phyloP scores from a whole-genome alignment of 2,329 filamentous ascomycete species.

The Aspergillus sp. region DNA sequence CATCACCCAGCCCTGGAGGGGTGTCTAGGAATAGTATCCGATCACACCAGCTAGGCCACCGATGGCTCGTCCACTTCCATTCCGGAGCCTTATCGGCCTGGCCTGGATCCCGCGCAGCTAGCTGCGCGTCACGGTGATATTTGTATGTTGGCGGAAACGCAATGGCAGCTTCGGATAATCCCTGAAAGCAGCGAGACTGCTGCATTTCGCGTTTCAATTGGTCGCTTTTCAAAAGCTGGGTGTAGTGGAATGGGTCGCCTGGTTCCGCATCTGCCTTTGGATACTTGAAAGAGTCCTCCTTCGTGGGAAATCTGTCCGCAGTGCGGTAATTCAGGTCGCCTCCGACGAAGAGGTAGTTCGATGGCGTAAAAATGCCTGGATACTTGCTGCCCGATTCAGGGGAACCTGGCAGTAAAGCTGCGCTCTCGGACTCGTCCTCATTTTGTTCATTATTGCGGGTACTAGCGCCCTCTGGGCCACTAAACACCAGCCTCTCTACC shows the following conservation, averaged over 20 bases:
- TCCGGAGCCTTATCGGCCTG: conserved; percentile 38
- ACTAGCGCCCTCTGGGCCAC: conserved; percentile 28
- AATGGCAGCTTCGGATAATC: conserved; percentile 71
- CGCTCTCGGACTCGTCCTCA: conserved; percentile 31
- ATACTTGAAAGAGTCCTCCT: conserved; percentile 59
- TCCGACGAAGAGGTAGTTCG: conserved; percentile 77
- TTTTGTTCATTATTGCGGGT: conserved; percentile 31
- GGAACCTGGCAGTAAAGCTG: conserved; percentile 31
- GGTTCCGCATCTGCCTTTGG: conserved; percentile 57
- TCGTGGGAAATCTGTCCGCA: conserved; percentile 62
- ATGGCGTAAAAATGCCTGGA: conserved; percentile 68
- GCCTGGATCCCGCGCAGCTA: conserved; percentile 31
- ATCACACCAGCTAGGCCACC: conserved; percentile 93
- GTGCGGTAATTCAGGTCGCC: conserved; percentile 97
- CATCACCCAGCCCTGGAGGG: conserved; percentile 51
- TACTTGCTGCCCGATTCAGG: conserved; percentile 30
- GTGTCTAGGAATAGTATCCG: conserved; percentile 75
- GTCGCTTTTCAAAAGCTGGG: conserved; percentile 68
- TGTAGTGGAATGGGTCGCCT: conserved; percentile 61
- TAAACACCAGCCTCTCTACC: conserved; percentile 75
- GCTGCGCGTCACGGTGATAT: conserved; percentile 56
- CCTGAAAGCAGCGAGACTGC: conserved; percentile 72
- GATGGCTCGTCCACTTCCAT: conserved; percentile 76
- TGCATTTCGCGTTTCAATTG: conserved; percentile 73
- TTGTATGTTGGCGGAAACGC: conserved; percentile 93